phyloP scores from a whole-genome alignment of 495 filamentous ascomycete genomes.

The Bacidia gigantensis region DNA sequence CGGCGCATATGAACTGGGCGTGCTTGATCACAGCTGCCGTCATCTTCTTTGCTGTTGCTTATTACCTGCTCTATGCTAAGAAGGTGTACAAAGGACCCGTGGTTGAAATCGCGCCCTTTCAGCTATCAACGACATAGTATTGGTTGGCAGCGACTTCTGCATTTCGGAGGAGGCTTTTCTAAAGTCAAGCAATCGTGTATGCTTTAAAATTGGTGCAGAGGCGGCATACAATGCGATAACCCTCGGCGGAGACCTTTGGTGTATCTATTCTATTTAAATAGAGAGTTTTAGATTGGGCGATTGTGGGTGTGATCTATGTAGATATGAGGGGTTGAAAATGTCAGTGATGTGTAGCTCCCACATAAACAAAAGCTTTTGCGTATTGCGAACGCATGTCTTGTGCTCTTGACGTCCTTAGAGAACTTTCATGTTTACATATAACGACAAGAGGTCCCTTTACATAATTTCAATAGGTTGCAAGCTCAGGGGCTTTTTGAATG shows the following conservation, averaged over 20 bases:
- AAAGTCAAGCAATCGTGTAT: conserved; percentile 1
- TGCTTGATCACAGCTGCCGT: conserved; percentile 28
- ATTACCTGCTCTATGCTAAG: conserved; percentile 30
- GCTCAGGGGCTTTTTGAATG: no score
- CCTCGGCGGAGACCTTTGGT: neutral
- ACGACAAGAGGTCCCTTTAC: no score
- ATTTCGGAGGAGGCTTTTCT: neutral
- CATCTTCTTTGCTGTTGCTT: conserved; percentile 29
- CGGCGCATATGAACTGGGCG: conserved; percentile 31
- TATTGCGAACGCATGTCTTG: neutral
- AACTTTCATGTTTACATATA: no score
- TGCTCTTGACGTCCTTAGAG: conserved; percentile 1
- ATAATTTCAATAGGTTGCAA: no score
- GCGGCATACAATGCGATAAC: neutral
- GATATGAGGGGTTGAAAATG: conserved; percentile 1
- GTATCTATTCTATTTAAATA: neutral
- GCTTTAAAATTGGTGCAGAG: neutral
- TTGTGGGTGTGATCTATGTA: conserved; percentile 2
- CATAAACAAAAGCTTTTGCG: neutral
- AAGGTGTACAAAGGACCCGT: conserved; percentile 32
- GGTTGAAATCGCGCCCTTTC: conserved; percentile 18
- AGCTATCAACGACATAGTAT: conserved; percentile 5
- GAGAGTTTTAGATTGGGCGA: neutral
- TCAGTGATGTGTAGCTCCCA: neutral
- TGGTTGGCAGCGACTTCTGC: neutral